These are phyloP conservation scores for Solanum verrucosum DNA, from an alignment of 257 asterid species.

Conservation along the genomic window DNA sequence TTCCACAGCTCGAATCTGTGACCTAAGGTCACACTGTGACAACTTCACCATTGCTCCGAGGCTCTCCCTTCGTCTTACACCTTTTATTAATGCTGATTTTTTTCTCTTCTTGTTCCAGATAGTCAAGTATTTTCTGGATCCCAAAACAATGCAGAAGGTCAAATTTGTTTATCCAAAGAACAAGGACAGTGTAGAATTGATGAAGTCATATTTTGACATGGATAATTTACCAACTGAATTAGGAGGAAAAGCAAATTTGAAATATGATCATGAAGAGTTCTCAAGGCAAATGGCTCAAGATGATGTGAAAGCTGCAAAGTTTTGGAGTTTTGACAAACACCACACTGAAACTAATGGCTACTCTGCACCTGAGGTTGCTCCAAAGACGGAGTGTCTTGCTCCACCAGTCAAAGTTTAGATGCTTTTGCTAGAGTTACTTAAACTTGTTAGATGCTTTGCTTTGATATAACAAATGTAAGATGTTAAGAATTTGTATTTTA, in stretches of 20 bases:
- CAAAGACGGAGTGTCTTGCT: slow-evolving; percentile 38
- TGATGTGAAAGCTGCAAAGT: slow-evolving; percentile 56
- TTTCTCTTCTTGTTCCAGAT: slow-evolving; percentile 31
- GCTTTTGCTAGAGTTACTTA: not conserved
- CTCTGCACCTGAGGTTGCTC: slow-evolving; percentile 55
- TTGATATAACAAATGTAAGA: not conserved
- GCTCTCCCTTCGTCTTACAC: not conserved
- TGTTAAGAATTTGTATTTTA: not conserved
- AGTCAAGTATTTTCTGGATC: slow-evolving; percentile 81
- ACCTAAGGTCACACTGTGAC: not conserved
- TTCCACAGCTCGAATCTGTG: not conserved
- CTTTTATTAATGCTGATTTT: not conserved
- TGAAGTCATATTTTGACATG: slow-evolving; percentile 66
- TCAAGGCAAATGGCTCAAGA: slow-evolving; percentile 75
- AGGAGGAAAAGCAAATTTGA: slow-evolving; percentile 80
- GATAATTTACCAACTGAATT: slow-evolving; percentile 85
- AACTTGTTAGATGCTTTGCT: not conserved
- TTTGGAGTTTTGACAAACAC: slow-evolving; percentile 64
- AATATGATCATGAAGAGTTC: slow-evolving; percentile 83
- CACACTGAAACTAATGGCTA: slow-evolving; percentile 18
- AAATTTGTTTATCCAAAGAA: slow-evolving; percentile 88
- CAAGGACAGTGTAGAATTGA: slow-evolving; percentile 77
- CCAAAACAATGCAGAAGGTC: slow-evolving; percentile 88
- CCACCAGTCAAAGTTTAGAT: slow-evolving; percentile 20
- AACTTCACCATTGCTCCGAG: not conserved